phyloP scores from a whole-genome alignment of 371 early-diverging fungal species.

The Mucor circinelloides region DNA sequence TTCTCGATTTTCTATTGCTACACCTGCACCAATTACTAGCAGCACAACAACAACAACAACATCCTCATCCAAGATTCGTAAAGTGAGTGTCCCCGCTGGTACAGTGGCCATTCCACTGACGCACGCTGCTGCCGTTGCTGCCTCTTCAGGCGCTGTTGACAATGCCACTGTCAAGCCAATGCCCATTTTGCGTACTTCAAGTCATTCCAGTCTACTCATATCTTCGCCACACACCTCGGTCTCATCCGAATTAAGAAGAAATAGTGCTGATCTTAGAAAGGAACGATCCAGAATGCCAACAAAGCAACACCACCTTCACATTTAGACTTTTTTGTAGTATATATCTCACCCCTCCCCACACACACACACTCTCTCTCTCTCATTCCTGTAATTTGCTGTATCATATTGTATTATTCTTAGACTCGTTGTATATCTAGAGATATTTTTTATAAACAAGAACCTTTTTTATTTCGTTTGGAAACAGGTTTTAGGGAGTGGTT shows the following conservation, averaged over 20 bases:
- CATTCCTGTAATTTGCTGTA: too few relatives aligned
- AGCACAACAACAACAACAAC: too few relatives aligned
- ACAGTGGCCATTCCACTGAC: conserved; percentile 36
- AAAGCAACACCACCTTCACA: neutral
- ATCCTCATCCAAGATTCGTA: conserved; percentile 8
- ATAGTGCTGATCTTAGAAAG: conserved; percentile 4
- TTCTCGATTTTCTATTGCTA: neutral
- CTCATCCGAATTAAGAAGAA: conserved; percentile 13
- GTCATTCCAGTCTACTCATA: conserved; percentile 7
- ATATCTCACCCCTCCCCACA: too few relatives aligned
- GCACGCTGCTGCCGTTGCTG: neutral
- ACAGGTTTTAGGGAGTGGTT: conserved; percentile 4
- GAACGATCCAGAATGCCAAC: neutral
- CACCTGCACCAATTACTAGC: conserved; percentile 17
- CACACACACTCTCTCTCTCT: too few relatives aligned
- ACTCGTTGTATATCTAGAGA: neutral
- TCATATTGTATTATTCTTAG: neutral
- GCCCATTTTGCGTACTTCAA: conserved; percentile 17
- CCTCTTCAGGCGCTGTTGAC: neutral
- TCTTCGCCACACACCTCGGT: neutral
- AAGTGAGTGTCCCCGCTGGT: conserved; percentile 54
- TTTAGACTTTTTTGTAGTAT: neutral
- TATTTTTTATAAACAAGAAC: neutral
- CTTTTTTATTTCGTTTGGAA: neutral
- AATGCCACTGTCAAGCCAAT: conserved; percentile 2